A percentile compares a stretch with the other conserved stretches of the same genome.
Conservation (phyloP, 2,329 filamentous ascomycete species). For the Aspergillus latus region DNA sequence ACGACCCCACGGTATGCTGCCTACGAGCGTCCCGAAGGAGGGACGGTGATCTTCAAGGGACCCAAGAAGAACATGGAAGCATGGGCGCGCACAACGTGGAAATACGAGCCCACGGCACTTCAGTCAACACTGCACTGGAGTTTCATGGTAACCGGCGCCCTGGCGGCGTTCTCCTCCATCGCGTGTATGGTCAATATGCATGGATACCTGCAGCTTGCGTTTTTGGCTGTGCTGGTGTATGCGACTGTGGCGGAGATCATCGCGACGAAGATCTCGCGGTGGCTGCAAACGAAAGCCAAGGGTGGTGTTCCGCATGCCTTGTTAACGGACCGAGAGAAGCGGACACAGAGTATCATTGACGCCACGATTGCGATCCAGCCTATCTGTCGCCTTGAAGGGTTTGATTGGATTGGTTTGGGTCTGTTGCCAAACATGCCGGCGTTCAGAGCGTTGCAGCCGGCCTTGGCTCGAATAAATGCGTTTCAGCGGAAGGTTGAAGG, state of each 20-base stretch:
- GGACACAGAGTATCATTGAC: constrained; percentile 13
- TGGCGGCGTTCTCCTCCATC: constrained; percentile 30
- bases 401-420: constrained; percentile 27
- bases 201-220: constrained; percentile 31
- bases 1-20: constrained; percentile 27
- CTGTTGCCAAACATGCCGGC: constrained; percentile 23
- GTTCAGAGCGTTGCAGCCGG: constrained; percentile 25
- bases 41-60: constrained; percentile 36
- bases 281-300: constrained; percentile 23
- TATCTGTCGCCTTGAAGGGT: constrained; percentile 19
- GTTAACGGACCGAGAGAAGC: constrained; percentile 10
- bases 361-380: constrained; percentile 22
- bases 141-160: constrained; percentile 29
- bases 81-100: constrained; percentile 33
- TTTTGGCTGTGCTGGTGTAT: constrained; percentile 30
- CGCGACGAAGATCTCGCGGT: constrained; percentile 28
- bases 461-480: constrained; percentile 19
- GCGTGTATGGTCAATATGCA: constrained; percentile 39
- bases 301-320: constrained; percentile 8
- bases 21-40: constrained; percentile 33
- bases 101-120: constrained; percentile 22
- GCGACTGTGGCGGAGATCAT: constrained; percentile 31
- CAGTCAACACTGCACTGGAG: constrained; percentile 30
- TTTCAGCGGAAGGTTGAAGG: constrained; percentile 16
- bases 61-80: constrained; percentile 28